Base-by-base conservation (phyloP, 192 early-diverging fungal species). In the Linnemannia hyalina region DNA sequence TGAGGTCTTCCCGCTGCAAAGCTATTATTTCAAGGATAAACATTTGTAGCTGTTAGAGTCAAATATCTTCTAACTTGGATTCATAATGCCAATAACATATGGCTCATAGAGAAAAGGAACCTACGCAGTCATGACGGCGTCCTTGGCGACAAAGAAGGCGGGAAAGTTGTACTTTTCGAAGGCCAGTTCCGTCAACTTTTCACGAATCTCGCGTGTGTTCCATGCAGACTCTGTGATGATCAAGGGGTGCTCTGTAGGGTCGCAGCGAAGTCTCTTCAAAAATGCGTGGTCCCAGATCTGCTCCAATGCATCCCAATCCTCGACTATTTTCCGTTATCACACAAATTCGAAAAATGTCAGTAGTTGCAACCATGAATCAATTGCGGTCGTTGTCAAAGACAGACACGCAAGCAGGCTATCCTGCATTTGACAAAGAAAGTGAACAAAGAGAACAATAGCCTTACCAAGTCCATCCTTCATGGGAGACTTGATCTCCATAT, bases 221-320 rank as follows among this genome's bases (percentile, higher is more conserved):
- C 97, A 99, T 63, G 97, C 95, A 13, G 96, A 93, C 89, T 99
- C 98, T 78, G 94, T 95, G 55, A 97, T 93, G 75, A 99, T 90
- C 65, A 99, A 82, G 9, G 99, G 98, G 82, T 99, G 98, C 80
- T 99, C 96, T 41, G 89, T 90, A 29, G 97, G 91, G 60, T 95
- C 89, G 32, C 95, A 91, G 26, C 93, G 90, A 70, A 99, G 92
- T 70, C 93, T 84, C 10, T 93, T 87, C 70, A 92, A 85, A 85
- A 96, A 96, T 8, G 96, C 91, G 75, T 97, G 92, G 84, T 99
- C 94, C 96, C 96, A 98, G 70, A 99, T 93, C 60, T 95, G 91
- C 88, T 99, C 97, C 78, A 95, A 95, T 10, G 94, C 90, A 60
- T 99, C 97, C 98, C 98, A 99, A 87, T 99, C 97, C 47, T 93